Percentiles rank a stretch among this genome's conserved stretches.
Evolutionary conservation across 345 rosid species (phyloP).

Genomic region (Eutrema japonicum): DNA sequence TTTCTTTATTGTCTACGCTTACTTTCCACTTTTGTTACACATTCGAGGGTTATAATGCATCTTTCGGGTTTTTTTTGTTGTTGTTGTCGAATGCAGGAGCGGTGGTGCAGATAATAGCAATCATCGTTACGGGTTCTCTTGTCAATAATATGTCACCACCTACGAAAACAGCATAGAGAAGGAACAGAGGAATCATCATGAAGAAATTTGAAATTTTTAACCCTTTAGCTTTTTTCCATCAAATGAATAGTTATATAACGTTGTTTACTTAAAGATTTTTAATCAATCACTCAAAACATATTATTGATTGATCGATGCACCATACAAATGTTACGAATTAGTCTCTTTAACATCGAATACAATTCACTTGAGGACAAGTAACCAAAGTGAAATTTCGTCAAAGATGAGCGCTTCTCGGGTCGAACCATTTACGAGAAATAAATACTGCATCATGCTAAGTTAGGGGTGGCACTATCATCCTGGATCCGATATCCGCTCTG

Average conservation of each 20-base stretch:
- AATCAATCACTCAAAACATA: not conserved
- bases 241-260: constrained; percentile 3
- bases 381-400: no score
- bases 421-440: no score
- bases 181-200: not conserved
- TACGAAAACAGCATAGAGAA: constrained; percentile 49
- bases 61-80: not conserved
- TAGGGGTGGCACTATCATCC: no score
- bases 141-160: constrained; percentile 79
- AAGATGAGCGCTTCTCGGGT: no score
- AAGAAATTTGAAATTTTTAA: constrained; percentile 26
- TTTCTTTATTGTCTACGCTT: not conserved
- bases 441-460: no score
- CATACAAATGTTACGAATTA: not conserved
- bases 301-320: not conserved
- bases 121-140: constrained; percentile 51
- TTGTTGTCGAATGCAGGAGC: constrained; percentile 41
- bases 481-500: no score
- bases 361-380: no score
- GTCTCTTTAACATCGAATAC: no score
- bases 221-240: not conserved
- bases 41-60: not conserved
- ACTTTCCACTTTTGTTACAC: not conserved
- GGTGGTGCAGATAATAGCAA: constrained; percentile 50
- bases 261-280: not conserved